These are phyloP conservation scores for Penicillium verrucosum DNA, from an alignment of 2,329 filamentous ascomycete species.

Conservation along the genomic window DNA sequence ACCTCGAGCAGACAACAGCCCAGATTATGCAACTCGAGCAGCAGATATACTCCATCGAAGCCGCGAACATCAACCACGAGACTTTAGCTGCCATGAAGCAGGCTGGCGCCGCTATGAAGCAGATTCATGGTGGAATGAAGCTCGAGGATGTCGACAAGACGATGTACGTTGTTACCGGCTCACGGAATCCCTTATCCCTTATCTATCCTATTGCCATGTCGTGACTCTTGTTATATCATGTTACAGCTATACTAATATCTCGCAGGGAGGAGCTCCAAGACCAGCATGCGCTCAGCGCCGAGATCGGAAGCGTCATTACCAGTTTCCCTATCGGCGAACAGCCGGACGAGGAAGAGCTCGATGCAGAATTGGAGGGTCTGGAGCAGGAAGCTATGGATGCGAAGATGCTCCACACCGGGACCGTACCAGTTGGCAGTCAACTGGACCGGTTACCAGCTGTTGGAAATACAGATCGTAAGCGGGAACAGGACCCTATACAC, in stretches of 20 bases:
- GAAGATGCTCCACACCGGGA: constrained; percentile 86
- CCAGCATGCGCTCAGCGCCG: constrained; percentile 88
- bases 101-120: constrained; percentile 84
- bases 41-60: constrained; percentile 95
- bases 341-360: constrained; percentile 81
- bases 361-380: constrained; percentile 77
- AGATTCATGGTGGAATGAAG: constrained; percentile 85
- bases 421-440: constrained; percentile 74
- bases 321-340: constrained; percentile 63
- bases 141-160: constrained; percentile 93
- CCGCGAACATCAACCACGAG: constrained; percentile 97
- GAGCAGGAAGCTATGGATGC: constrained; percentile 92
- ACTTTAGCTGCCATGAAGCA: constrained; percentile 92
- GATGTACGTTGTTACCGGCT: constrained; percentile 65
- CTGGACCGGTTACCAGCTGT: constrained; percentile 74
- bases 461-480: constrained; percentile 72
- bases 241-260: constrained; percentile 3
- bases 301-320: constrained; percentile 84
- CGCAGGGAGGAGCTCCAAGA: constrained; percentile 83
- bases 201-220: neutral
- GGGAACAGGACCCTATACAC: neutral
- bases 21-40: constrained; percentile 92
- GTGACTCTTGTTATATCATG: neutral
- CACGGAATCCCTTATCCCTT: neutral
- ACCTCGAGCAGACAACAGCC: constrained; percentile 81